A percentile compares a stretch with the other conserved stretches of the same genome.
These are phyloP conservation scores for Candolleomyces aberdarensis DNA, from an alignment of 768 basidiomycete species.

Conservation along the genomic window DNA sequence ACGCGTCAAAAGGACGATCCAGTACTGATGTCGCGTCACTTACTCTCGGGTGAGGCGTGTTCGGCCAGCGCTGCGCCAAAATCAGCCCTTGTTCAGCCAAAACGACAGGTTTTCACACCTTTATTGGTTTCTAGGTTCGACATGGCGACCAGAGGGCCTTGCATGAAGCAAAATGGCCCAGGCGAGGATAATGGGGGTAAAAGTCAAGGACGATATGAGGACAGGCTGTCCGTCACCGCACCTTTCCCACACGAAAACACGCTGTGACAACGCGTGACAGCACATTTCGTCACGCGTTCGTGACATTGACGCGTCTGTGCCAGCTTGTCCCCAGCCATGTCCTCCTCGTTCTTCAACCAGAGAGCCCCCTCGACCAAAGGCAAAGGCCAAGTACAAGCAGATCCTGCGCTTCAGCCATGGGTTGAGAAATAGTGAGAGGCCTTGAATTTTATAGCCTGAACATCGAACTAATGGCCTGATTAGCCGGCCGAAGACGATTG, in stretches of 20 bases:
- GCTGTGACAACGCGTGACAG: conserved; percentile 29
- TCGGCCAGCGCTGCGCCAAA: not conserved
- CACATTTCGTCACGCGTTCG: conserved; percentile 45
- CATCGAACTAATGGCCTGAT: conserved; percentile 3
- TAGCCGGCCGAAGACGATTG: conserved; percentile 96
- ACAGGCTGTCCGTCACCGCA: not conserved
- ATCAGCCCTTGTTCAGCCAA: not conserved
- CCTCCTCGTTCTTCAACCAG: conserved; percentile 53
- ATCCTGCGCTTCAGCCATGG: conserved; percentile 82
- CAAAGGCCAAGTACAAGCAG: conserved; percentile 41
- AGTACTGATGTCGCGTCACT: conserved; percentile 25
- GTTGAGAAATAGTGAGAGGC: conserved; percentile 92
- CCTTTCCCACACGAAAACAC: conserved; percentile 21
- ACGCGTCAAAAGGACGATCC: conserved; percentile 23
- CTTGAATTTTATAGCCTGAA: not conserved
- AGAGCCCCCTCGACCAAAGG: conserved; percentile 40
- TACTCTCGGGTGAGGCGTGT: conserved; percentile 19
- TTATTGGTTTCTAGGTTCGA: conserved; percentile 31
- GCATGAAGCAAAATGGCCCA: conserved; percentile 19
- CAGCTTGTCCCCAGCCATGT: conserved; percentile 37
- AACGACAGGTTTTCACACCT: conserved; percentile 20
- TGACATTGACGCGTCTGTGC: conserved; percentile 26
- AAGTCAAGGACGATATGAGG: no score
- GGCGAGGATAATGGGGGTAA: conserved; percentile 10
- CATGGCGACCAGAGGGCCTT: conserved; percentile 32